These are phyloP conservation scores for Didymellaceae sp. DNA, from an alignment of 2,329 filamentous ascomycete genomes.

Conservation along the genomic window DNA sequence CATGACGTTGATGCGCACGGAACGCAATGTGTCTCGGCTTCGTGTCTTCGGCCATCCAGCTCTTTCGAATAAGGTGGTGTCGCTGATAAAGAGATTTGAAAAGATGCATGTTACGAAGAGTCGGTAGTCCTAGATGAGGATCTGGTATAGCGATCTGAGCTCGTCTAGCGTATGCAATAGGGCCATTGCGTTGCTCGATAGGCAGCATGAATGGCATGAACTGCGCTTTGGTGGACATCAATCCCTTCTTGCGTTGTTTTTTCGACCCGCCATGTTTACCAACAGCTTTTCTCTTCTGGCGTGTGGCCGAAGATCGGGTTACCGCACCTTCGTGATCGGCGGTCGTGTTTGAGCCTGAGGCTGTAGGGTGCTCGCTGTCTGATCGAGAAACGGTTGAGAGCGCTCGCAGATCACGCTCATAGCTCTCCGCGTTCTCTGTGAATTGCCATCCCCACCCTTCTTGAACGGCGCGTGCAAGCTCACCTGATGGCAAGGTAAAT, in stretches of 20 bases:
- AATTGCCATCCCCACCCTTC: conserved; percentile 99
- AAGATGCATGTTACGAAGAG: conserved; percentile 82
- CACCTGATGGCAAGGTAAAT: conserved; percentile 77
- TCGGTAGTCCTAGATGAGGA: conserved; percentile 78
- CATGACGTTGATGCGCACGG: conserved; percentile 92
- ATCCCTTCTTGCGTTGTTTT: conserved; percentile 63
- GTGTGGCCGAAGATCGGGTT: conserved; percentile 39
- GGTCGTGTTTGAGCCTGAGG: conserved; percentile 26
- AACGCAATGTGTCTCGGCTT: conserved; percentile 94
- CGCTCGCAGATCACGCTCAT: conserved; percentile 80
- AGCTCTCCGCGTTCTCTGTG: conserved; percentile 74
- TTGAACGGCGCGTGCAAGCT: conserved; percentile 82
- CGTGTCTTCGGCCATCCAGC: conserved; percentile 84
- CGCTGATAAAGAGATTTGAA: conserved; percentile 97
- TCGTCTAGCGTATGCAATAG: conserved; percentile 83
- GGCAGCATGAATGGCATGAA: conserved; percentile 56
- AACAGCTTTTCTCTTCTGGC: conserved; percentile 50
- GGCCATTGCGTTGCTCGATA: conserved; percentile 71
- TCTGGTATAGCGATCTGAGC: conserved; percentile 84
- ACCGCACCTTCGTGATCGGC: conserved; percentile 39
- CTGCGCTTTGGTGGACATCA: conserved; percentile 52
- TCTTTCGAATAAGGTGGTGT: conserved; percentile 86
- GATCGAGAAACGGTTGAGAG: conserved; percentile 45
- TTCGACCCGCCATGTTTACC: conserved; percentile 54
- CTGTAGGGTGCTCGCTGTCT: conserved; percentile 45